Conservation (phyloP, 1,139 yeast genomes). For the Candida dubliniensis region DNA sequence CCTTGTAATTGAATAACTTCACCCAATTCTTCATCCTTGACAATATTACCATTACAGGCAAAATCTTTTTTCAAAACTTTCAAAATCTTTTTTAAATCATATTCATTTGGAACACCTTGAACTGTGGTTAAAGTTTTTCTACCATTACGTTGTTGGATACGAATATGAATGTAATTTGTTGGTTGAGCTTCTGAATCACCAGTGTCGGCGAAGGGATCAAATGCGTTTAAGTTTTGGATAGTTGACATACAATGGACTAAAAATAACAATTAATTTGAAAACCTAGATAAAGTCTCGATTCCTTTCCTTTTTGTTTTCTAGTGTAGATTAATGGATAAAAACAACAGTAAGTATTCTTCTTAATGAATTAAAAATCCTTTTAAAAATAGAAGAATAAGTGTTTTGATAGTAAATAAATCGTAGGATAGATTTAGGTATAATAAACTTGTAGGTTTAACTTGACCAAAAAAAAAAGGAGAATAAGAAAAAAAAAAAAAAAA, state of each 20-base stretch:
- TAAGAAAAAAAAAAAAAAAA: no score
- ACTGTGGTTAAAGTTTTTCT: slow-evolving; percentile 98
- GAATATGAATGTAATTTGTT: slow-evolving; percentile 93
- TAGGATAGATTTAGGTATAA: no score
- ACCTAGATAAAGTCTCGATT: background rate
- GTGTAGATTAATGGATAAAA: no score
- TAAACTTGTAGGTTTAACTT: no score
- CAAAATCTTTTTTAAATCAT: slow-evolving; percentile 90
- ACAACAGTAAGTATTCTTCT: no score
- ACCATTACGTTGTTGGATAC: slow-evolving; percentile 99
- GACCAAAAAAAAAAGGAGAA: no score
- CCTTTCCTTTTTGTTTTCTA: background rate
- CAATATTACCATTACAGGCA: slow-evolving; percentile 98
- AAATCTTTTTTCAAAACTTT: slow-evolving; percentile 95
- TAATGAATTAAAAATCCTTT: background rate
- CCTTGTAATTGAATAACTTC: slow-evolving; percentile 98
- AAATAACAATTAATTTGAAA: slow-evolving; percentile 1
- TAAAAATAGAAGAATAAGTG: no score
- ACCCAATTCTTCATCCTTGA: slow-evolving; percentile 93
- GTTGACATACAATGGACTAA: slow-evolving; percentile 59
- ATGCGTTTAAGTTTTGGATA: slow-evolving; percentile 95
- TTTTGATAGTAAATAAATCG: no score
- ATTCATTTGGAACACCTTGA: slow-evolving; percentile 94
- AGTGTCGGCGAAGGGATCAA: slow-evolving; percentile 99
- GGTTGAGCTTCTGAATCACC: slow-evolving; percentile 99